Evolutionary conservation across 1,284 basidiomycete species (phyloP), one percentile per base, ranked within the genome.

Genomic region (Vanrija sp.): DNA sequence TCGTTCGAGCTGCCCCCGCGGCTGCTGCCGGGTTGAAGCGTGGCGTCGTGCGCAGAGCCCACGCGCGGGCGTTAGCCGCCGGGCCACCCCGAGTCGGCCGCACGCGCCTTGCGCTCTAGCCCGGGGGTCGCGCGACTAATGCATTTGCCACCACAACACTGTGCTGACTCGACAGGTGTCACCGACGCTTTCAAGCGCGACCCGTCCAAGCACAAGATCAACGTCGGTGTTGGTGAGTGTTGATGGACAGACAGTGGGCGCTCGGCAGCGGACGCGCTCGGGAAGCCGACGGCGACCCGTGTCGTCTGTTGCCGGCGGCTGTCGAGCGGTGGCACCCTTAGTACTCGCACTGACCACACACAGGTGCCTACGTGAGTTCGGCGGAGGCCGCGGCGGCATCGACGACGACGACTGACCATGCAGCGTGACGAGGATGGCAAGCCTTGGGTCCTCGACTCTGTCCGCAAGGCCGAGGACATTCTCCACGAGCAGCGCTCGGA

Each of bases 361-460:
- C 31, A 47, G 24, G 37, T 38, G 37, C 53, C 14, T 59, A 54
- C 44, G 46, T 51, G 47, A 41, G 54, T 56, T 15, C 7, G 7
- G 31, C 42, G 23, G 16, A 15, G 39, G 15, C 6, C 31, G 19
- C 15, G 22, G n/a, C 19, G 20, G n/a, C n/a, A 18, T 2, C 24
- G 22, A 20, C 12, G 19, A 41, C 41, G 41, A 25, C 20, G 18
- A 27, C 53, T 59, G 38, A 59, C 53, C 8, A 36, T 9, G 18
- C 90, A 98, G 83, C 85, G 96, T 61, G 94, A 98, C 69, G 91
- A 84, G 63, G 81, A 88, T 58, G 95, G 95, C 59, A 98, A 97
- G 80, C 94, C 95, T 5, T 98, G 94, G 76, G 86, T 98, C 50
- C 82, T 98, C 51, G 85, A 83, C 50, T 87, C 87, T 49, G 95